These are phyloP conservation scores for Aspergillus persii DNA, from an alignment of 2,329 filamentous ascomycete species.

Conservation along the genomic window DNA sequence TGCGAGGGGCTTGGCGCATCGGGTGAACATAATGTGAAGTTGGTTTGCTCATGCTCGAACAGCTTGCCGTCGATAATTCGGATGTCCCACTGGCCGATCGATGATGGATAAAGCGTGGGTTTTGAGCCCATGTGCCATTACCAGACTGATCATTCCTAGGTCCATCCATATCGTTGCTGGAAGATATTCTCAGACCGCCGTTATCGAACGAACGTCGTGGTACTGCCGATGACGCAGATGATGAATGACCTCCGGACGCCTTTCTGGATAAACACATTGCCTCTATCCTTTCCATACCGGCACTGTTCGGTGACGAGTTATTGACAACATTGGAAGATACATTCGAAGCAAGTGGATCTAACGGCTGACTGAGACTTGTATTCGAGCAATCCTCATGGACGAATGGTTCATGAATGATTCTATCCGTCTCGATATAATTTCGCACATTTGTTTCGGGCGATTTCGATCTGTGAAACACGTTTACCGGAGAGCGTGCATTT, in stretches of 20 bases:
- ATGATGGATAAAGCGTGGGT: conserved; percentile 45
- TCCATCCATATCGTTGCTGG: conserved; percentile 30
- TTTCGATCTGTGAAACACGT: neutral
- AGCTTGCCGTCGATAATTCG: conserved; percentile 48
- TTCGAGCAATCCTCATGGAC: neutral
- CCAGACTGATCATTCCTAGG: conserved; percentile 39
- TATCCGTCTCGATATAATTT: neutral
- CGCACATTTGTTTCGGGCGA: neutral
- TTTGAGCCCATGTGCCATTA: conserved; percentile 36
- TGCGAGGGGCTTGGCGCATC: conserved; percentile 55
- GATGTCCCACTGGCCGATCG: conserved; percentile 57
- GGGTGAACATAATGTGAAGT: conserved; percentile 54
- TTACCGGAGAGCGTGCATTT: neutral
- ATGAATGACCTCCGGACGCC: conserved; percentile 49
- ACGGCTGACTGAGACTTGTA: neutral
- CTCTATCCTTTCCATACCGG: conserved; percentile 34
- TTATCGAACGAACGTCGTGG: conserved; percentile 56
- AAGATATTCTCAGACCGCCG: conserved; percentile 56
- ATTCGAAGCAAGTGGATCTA: conserved; percentile 4
- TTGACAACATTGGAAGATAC: conserved; percentile 14
- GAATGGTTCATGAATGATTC: neutral
- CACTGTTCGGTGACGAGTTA: conserved; percentile 19
- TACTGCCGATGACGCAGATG: conserved; percentile 51
- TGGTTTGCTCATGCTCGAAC: conserved; percentile 49
- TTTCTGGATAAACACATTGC: conserved; percentile 58